Conservation (phyloP, 176 grass and related monocot species). For the Oryza coarctata region DNA sequence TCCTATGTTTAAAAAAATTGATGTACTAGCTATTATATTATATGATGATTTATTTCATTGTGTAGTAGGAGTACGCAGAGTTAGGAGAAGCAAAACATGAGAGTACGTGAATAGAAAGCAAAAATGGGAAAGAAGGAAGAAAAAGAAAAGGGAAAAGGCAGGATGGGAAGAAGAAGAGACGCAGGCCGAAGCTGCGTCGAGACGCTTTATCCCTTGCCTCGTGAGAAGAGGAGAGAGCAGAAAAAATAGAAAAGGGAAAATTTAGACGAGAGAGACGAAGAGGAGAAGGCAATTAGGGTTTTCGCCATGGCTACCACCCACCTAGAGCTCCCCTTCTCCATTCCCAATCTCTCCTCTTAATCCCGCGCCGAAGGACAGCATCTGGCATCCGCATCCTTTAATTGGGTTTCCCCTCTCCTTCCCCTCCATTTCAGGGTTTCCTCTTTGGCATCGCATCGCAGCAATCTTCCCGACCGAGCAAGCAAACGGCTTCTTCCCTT, state of each 20-base stretch:
- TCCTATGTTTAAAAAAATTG: too few species aligned
- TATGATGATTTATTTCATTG: too few species aligned
- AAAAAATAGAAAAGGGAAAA: background rate
- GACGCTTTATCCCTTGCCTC: background rate
- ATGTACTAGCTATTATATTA: too few species aligned
- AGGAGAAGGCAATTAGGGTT: slow-evolving; percentile 44
- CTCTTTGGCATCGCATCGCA: slow-evolving; percentile 30
- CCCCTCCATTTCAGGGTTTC: slow-evolving; percentile 38
- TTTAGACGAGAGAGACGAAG: background rate
- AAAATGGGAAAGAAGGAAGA: background rate
- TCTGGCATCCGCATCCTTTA: slow-evolving; percentile 33
- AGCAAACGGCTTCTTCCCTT: background rate
- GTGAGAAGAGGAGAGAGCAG: background rate
- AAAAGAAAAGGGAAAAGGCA: background rate
- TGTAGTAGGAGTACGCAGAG: background rate
- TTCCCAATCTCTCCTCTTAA: slow-evolving; percentile 4
- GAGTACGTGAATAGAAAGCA: background rate
- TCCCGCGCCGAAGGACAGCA: slow-evolving; percentile 8
- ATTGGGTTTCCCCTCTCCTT: slow-evolving; percentile 17
- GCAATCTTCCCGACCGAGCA: slow-evolving; percentile 15
- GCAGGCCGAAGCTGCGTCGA: too few species aligned
- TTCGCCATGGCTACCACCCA: slow-evolving; percentile 50
- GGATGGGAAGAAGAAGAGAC: background rate
- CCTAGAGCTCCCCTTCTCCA: slow-evolving; percentile 25
- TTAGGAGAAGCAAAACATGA: background rate